phyloP scores from a whole-genome alignment of 371 early-diverging fungal genomes.

The Actinomucor elegans region DNA sequence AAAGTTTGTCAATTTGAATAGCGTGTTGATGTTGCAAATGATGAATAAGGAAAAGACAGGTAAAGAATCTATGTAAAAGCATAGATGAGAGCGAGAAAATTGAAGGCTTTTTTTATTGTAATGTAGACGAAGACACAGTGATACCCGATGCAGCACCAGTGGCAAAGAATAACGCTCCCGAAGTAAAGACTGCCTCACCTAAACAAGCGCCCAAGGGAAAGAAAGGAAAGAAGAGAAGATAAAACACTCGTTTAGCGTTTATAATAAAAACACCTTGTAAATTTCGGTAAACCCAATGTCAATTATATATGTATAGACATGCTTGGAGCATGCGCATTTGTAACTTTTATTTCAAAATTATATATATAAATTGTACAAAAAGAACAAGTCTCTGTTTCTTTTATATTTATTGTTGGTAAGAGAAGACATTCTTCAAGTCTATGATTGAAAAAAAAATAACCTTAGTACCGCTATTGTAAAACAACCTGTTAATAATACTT shows the following conservation, averaged over 20 bases:
- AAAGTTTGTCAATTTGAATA: constrained; percentile 71
- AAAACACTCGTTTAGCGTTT: neutral
- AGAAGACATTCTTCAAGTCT: constrained; percentile 56
- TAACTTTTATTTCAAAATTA: too few species aligned
- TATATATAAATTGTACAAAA: too few species aligned
- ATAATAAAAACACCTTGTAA: neutral
- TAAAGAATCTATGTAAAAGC: neutral
- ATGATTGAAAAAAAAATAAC: neutral
- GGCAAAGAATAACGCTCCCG: constrained; percentile 6
- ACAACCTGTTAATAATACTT: constrained; percentile 20
- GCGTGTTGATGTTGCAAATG: constrained; percentile 69
- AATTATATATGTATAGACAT: too few species aligned
- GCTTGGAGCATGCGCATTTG: too few species aligned
- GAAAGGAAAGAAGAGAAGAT: constrained; percentile 31
- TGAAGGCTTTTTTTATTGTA: neutral
- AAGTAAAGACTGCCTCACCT: constrained; percentile 20
- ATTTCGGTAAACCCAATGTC: too few species aligned
- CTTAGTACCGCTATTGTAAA: too few species aligned
- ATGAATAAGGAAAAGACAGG: constrained; percentile 49
- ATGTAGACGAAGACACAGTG: constrained; percentile 19
- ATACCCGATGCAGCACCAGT: constrained; percentile 19
- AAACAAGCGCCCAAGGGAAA: constrained; percentile 25
- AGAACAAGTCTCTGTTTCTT: neutral
- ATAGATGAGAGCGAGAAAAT: neutral
- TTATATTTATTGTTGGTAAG: constrained; percentile 47